Percentiles rank a stretch among this genome's conserved stretches.
phyloP scores from a whole-genome alignment of 73 alveolate genomes.

The Urostyla sp. region DNA sequence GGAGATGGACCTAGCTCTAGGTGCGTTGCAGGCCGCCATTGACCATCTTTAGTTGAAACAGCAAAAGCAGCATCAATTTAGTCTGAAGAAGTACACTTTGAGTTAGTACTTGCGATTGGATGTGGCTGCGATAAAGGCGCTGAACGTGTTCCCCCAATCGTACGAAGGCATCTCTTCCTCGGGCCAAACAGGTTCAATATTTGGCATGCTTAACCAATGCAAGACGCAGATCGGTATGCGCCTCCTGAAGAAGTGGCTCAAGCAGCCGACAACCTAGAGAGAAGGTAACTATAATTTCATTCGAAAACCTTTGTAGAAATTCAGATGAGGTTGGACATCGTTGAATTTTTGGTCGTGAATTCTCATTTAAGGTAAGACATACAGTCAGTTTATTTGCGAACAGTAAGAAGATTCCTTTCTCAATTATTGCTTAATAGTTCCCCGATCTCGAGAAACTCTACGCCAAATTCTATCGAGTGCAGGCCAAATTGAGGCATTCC shows the following conservation, averaged over 20 bases:
- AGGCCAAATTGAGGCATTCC: conserved; percentile 70
- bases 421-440: conserved; percentile 4
- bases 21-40: conserved; percentile 70
- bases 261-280: conserved; percentile 79
- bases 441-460: conserved; percentile 84
- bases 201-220: conserved; percentile 73
- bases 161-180: conserved; percentile 54
- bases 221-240: conserved; percentile 80
- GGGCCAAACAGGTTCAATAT: conserved; percentile 67
- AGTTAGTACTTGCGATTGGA: conserved; percentile 76
- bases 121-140: conserved; percentile 87
- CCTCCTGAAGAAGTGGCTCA: conserved; percentile 83
- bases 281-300: conserved; percentile 40
- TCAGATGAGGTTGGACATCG: conserved; percentile 76
- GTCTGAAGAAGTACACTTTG: conserved; percentile 67
- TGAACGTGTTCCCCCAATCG: conserved; percentile 78
- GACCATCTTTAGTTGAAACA: conserved; percentile 59
- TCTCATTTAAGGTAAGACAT: conserved; percentile 68
- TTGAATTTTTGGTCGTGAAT: conserved; percentile 77
- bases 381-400: conserved; percentile 61
- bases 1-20: conserved; percentile 68
- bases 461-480: conserved; percentile 83
- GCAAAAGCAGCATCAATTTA: conserved; percentile 65
- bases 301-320: conserved; percentile 53
- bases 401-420: neutral